Evolutionary conservation across 805 yeast genomes (phyloP).

Genomic region (Cyberlindnera misumaiensis): DNA sequence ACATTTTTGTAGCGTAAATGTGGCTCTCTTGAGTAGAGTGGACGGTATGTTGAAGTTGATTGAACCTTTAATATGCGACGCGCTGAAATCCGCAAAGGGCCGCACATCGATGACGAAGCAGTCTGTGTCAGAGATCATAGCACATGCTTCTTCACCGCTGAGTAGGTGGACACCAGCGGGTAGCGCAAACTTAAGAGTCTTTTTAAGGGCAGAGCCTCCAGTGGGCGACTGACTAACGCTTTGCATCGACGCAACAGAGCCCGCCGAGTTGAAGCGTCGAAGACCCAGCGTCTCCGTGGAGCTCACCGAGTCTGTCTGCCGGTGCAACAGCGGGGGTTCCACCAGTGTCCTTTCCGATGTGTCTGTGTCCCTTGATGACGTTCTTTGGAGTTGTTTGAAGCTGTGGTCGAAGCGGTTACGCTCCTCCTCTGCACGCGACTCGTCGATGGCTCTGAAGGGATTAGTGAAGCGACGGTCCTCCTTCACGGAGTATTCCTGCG

Average conservation of each 20-base stretch:
- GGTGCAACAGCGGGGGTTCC: constrained; percentile 9
- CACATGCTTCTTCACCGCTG: constrained; percentile 6
- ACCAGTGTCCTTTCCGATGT: constrained; percentile 7
- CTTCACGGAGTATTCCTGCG: constrained; percentile 3
- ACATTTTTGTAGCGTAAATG: constrained; percentile 59
- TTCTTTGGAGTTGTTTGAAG: constrained; percentile 2
- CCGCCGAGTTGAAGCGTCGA: constrained; percentile 15
- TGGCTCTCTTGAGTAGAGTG: constrained; percentile 72
- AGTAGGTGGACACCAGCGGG: constrained; percentile 10
- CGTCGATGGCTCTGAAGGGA: constrained; percentile 8
- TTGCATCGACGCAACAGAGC: constrained; percentile 11
- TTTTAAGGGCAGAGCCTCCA: constrained; percentile 8
- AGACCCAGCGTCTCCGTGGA: constrained; percentile 13
- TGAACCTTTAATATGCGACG: constrained; percentile 50
- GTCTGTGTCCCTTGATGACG: constrained; percentile 10
- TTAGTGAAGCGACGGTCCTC: constrained; percentile 1
- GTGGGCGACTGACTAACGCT: constrained; percentile 5
- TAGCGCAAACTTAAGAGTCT: constrained; percentile 10
- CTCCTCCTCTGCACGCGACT: constrained; percentile 2
- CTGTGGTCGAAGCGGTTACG: constrained; percentile 1
- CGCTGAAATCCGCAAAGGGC: constrained; percentile 68
- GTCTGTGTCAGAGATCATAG: constrained; percentile 8
- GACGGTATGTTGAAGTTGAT: constrained; percentile 83
- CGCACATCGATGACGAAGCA: constrained; percentile 67
- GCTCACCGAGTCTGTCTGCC: constrained; percentile 16